Evolutionary conservation across 140 eudicot species (phyloP).

Genomic region (Oenanthe javanica): DNA sequence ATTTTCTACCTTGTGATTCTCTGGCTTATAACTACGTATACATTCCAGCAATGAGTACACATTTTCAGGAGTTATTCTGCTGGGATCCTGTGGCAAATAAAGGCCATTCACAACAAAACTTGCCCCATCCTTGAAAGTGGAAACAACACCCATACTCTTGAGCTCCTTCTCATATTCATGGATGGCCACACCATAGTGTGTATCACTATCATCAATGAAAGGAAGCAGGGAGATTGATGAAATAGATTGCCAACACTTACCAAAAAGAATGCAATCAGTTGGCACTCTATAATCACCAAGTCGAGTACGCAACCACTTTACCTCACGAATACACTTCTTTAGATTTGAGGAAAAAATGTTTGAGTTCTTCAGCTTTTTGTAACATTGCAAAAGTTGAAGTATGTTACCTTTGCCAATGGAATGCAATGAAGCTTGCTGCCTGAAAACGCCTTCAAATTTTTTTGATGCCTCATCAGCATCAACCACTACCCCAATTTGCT

Average conservation of each 20-base stretch:
- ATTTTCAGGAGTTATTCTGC: constrained; percentile 26
- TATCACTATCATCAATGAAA: constrained; percentile 42
- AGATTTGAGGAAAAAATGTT: constrained; percentile 24
- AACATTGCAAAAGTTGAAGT: constrained; percentile 24
- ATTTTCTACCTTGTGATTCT: neutral
- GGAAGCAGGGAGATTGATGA: constrained; percentile 37
- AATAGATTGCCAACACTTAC: constrained; percentile 33
- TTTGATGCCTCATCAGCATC: constrained; percentile 31
- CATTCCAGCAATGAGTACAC: constrained; percentile 31
- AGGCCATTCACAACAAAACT: constrained; percentile 30
- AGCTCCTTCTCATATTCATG: constrained; percentile 29
- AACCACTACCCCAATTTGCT: constrained; percentile 37
- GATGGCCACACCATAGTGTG: constrained; percentile 26
- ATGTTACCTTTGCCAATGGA: constrained; percentile 32
- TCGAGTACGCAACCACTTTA: constrained; percentile 45
- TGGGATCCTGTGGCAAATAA: constrained; percentile 25
- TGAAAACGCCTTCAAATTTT: constrained; percentile 29
- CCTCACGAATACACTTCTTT: constrained; percentile 23
- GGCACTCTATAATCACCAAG: constrained; percentile 44
- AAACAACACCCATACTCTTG: constrained; percentile 28
- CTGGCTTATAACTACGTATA: constrained; percentile 9
- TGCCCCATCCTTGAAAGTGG: constrained; percentile 29
- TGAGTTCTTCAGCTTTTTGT: constrained; percentile 18
- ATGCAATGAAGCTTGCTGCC: constrained; percentile 25
- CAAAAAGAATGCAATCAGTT: constrained; percentile 36